These are phyloP conservation scores for Rhodotorula sp. DNA, from an alignment of 1,284 basidiomycete species.

Conservation along the genomic window DNA sequence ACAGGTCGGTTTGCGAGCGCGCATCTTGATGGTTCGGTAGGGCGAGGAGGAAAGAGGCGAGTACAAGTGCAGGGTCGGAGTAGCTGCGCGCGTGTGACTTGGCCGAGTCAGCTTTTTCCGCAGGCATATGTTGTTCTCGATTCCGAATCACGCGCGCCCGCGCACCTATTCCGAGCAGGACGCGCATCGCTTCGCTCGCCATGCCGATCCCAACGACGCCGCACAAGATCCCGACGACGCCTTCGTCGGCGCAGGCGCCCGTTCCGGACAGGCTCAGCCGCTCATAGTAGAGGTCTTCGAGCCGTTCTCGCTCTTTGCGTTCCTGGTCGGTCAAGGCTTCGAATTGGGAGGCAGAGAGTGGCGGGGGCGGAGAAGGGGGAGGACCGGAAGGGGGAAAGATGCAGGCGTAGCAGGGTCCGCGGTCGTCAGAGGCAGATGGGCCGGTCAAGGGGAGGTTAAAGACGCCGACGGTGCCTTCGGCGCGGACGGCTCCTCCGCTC, in stretches of 20 bases:
- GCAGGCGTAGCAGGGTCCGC: slow-evolving; percentile 90
- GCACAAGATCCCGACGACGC: slow-evolving; percentile 85
- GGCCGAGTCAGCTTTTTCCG: too few relatives aligned
- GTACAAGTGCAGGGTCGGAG: slow-evolving; percentile 67
- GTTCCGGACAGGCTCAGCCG: slow-evolving; percentile 63
- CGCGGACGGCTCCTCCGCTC: slow-evolving; percentile 87
- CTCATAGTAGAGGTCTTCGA: slow-evolving; percentile 20
- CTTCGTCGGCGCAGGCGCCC: slow-evolving; percentile 84
- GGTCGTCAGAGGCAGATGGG: background rate
- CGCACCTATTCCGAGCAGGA: slow-evolving; percentile 71
- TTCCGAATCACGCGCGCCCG: background rate
- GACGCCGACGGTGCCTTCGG: slow-evolving; percentile 83
- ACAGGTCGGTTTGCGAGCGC: slow-evolving; percentile 64
- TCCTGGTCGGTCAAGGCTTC: slow-evolving; percentile 41
- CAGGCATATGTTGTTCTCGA: too few relatives aligned
- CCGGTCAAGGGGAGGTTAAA: slow-evolving; percentile 60
- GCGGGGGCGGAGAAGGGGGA: background rate
- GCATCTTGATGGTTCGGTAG: slow-evolving; percentile 78
- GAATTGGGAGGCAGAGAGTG: background rate
- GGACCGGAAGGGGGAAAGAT: slow-evolving; percentile 64
- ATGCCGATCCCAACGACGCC: slow-evolving; percentile 90
- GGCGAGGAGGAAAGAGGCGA: slow-evolving; percentile 67
- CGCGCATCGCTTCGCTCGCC: slow-evolving; percentile 83
- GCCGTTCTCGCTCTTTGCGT: slow-evolving; percentile 6
- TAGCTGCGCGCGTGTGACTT: slow-evolving; percentile 21